Base-by-base conservation (phyloP, 441 rosid species). In the Eruca vesicaria region DNA sequence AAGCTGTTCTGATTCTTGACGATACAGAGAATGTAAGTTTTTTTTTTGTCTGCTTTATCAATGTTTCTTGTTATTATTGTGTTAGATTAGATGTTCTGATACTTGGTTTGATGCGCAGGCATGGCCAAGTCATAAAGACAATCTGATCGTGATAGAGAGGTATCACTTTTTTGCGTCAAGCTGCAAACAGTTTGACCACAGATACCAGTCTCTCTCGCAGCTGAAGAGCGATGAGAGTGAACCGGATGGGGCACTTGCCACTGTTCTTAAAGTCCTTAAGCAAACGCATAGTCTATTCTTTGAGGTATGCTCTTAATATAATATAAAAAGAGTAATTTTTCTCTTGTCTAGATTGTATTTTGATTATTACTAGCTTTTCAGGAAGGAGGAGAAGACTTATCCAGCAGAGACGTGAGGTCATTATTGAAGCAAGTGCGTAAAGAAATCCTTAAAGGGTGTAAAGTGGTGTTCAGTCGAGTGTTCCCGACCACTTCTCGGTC, bases 141-240 rank as follows among this genome's bases (percentile, higher is more conserved):
- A 95, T 81, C 67, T 95, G 87, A 87, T 95, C 33, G 72, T 89
- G 79, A 93, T 93, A 90, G 97, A 92, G 80, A 84, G 99, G 79
- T 92, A 92, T 62, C 98, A 92, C 73, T 94, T 84, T 78, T 94
- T 94, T 20, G 89, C 93, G 59, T 94, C 97, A 38, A 94, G 98
- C 79, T 89, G 99, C 85, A 87, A 32, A n/a, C 96, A 95, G 81
- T 95, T 86, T 75, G 91, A 89, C 58, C 88, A 78, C 79, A 68
- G 71, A 9, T 86, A 81, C 68, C 83, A 80, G 81, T 95, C 99
- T 35, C 88, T 95, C 53, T 91, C 98, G 4, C 86, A 91, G 86
- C 69, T 84, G 83, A 87, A 85, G 77, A 87, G 78, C 48, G 98
- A 95, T 58, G 99, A 95, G 82, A 89, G 83, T 20, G 94, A 90